These are phyloP conservation scores for Inosperma sp. DNA, from an alignment of 768 basidiomycete genomes.

Conservation along the genomic window DNA sequence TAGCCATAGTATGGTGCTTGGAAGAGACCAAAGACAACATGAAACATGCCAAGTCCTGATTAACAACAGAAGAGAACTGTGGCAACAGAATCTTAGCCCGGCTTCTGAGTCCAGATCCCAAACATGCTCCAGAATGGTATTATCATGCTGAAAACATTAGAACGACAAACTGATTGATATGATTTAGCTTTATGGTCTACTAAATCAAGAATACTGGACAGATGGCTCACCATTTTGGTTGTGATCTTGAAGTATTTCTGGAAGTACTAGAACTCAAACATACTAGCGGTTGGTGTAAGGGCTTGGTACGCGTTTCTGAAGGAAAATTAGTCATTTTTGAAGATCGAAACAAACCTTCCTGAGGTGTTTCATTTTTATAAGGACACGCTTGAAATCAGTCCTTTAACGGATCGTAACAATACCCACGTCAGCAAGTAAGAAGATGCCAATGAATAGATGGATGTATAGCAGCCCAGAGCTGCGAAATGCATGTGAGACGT, in stretches of 20 bases:
- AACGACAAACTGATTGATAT: conserved; percentile 56
- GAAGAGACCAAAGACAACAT: conserved; percentile 74
- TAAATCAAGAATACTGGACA: not conserved
- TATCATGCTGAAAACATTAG: conserved; percentile 69
- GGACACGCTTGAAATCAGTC: not conserved
- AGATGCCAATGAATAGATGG: conserved; percentile 71
- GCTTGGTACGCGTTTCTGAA: conserved; percentile 84
- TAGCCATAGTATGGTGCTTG: conserved; percentile 87
- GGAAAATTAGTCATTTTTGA: conserved; percentile 74
- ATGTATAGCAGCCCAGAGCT: conserved; percentile 86
- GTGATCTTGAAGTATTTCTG: conserved; percentile 73
- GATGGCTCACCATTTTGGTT: conserved; percentile 67
- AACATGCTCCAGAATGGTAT: conserved; percentile 87
- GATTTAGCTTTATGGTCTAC: not conserved
- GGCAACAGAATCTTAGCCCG: conserved; percentile 48
- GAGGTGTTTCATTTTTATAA: conserved; percentile 75
- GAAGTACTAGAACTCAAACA: conserved; percentile 79
- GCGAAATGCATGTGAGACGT: not conserved
- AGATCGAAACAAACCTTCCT: conserved; percentile 66
- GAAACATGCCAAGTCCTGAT: conserved; percentile 40
- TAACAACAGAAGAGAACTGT: not conserved
- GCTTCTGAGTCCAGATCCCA: conserved; percentile 71
- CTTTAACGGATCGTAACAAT: not conserved
- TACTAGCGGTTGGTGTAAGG: conserved; percentile 66
- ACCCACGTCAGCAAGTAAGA: conserved; percentile 72